Base-by-base conservation (phyloP, 176 grass and related monocot species). In the Saccharum spontaneum region DNA sequence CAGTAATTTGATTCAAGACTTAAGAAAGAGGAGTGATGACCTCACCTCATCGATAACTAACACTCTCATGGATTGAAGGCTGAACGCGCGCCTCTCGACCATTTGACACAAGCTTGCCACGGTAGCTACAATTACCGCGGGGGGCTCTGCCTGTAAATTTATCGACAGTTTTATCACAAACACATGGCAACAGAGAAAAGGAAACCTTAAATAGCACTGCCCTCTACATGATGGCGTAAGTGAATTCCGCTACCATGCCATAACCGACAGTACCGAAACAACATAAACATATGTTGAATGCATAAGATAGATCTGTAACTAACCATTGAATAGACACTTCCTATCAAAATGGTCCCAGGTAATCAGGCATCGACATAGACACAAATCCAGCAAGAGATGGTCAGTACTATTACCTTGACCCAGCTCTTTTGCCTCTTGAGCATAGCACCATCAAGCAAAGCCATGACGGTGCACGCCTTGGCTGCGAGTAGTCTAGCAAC, bases 11-110 rank as follows among this genome's bases (percentile, higher is more conserved):
- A 5, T 71, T 49, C 7, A 78, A 1, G 12, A 28, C 28, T 38
- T 45, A 87, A 68, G 6, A 48, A 79, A 73, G 61, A 40, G 41
- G 12, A 85, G n/a, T 30, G 67, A 65, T 39, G 62, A 91, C 79
- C 97, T 54, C 82, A 99, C 97, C 97, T 99, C 97, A 73, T 99
- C 97, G 3, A 99, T 94, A 78, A 99, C 88, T 82, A 99, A 80
- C 78, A 99, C 78, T 65, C 72, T 89, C 64, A 91, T 84, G 20
- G 91, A 91, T 67, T 95, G 85, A 73, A 99, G 97, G 83, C 54
- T 91, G 55, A 99, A 78, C 84, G 86, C 55, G 14, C 86, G 83
- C 77, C 84, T 95, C 44, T 96, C 91, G 92, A 94, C 59, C 90
- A 98, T 98, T 86, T 88, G 91, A 60, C 91, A 95, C 81, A 98